These are phyloP conservation scores for Parmelia sp. DNA, from an alignment of 495 filamentous ascomycete genomes.

Conservation along the genomic window DNA sequence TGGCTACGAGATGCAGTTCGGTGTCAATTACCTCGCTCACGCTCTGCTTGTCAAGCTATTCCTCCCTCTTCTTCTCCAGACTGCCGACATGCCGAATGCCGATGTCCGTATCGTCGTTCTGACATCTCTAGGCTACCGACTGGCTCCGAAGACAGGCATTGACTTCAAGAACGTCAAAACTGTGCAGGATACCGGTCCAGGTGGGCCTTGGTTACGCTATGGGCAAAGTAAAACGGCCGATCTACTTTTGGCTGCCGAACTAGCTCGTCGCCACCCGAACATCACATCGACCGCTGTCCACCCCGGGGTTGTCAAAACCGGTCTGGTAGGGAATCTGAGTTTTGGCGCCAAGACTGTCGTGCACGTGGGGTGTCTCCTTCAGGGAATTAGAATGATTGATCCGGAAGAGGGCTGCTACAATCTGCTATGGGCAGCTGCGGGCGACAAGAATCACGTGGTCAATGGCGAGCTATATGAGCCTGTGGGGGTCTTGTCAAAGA, in stretches of 20 bases:
- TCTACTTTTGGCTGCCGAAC: constrained; percentile 37
- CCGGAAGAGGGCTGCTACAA: constrained; percentile 45
- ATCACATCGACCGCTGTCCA: constrained; percentile 40
- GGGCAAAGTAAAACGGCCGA: constrained; percentile 47
- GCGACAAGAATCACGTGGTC: constrained; percentile 31
- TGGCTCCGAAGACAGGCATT: constrained; percentile 28
- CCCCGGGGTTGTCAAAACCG: constrained; percentile 50
- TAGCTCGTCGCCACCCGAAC: constrained; percentile 37
- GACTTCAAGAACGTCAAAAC: constrained; percentile 21
- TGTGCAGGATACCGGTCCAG: constrained; percentile 16
- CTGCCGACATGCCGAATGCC: constrained; percentile 25
- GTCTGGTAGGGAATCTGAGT: constrained; percentile 8
- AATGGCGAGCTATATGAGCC: constrained; percentile 55
- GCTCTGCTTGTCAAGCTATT: constrained; percentile 24
- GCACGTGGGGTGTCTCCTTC: background rate
- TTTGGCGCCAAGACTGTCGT: background rate
- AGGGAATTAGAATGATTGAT: constrained; percentile 14
- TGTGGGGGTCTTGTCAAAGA: constrained; percentile 45
- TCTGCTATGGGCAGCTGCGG: constrained; percentile 47
- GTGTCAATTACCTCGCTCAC: constrained; percentile 24
- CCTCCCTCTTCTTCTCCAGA: constrained; percentile 13
- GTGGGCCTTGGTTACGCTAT: constrained; percentile 28
- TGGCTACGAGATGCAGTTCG: constrained; percentile 32
- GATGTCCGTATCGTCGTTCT: constrained; percentile 41
- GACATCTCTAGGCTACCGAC: constrained; percentile 28